These are phyloP conservation scores for Raffaelea deltoideospora DNA, from an alignment of 2,329 filamentous ascomycete species.

Conservation along the genomic window DNA sequence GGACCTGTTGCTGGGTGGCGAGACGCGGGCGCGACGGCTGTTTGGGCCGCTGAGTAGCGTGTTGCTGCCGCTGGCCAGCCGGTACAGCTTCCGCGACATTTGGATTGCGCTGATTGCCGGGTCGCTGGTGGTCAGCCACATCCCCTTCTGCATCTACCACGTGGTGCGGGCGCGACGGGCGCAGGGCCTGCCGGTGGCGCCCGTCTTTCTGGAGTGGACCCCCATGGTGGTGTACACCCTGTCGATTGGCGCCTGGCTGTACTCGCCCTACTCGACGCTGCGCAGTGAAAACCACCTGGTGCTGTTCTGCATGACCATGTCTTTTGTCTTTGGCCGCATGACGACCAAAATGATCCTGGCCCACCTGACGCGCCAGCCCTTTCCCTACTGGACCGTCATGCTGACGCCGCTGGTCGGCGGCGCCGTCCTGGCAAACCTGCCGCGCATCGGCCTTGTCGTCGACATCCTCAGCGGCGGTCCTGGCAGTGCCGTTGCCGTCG, in stretches of 20 bases:
- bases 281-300: constrained; percentile 75
- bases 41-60: constrained; percentile 32
- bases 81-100: constrained; percentile 67
- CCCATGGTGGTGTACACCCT: constrained; percentile 73
- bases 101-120: constrained; percentile 62
- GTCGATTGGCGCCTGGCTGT: constrained; percentile 70
- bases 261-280: constrained; percentile 72
- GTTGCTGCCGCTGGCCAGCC: constrained; percentile 45
- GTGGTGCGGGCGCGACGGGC: constrained; percentile 62
- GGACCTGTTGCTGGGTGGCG: constrained; percentile 48
- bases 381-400: constrained; percentile 93
- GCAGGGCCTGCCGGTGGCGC: constrained; percentile 57
- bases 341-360: constrained; percentile 98
- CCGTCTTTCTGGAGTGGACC: constrained; percentile 86
- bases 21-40: constrained; percentile 9
- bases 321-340: constrained; percentile 95
- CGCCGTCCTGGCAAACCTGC: constrained; percentile 69
- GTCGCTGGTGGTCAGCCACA: constrained; percentile 55
- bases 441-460: constrained; percentile 47
- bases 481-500: no score
- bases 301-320: constrained; percentile 83
- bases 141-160: constrained; percentile 81
- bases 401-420: constrained; percentile 75
- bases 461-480: no score
- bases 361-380: constrained; percentile 82